A percentile compares a stretch with the other conserved stretches of the same genome.
Evolutionary conservation across 805 yeast genomes (phyloP).

Genomic region (Saturnispora silvae): DNA sequence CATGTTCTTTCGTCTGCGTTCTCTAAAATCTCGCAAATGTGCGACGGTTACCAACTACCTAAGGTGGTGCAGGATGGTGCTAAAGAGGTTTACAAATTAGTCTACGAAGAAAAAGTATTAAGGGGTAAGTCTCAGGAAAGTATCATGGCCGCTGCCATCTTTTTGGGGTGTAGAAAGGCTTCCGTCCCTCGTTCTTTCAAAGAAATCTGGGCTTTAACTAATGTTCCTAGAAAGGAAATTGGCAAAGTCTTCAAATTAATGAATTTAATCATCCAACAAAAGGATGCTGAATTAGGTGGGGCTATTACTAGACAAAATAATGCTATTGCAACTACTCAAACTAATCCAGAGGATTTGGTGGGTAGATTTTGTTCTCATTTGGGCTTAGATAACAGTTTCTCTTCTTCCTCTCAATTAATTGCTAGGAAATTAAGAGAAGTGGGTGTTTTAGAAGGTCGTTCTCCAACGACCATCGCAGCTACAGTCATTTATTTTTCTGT

Average conservation of each 20-base stretch:
- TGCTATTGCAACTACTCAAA: constrained; percentile 62
- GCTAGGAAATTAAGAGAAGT: constrained; percentile 83
- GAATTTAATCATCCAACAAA: constrained; percentile 43
- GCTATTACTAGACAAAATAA: constrained; percentile 37
- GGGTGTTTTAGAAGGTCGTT: constrained; percentile 91
- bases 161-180: constrained; percentile 90
- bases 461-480: constrained; percentile 96
- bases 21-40: constrained; percentile 85
- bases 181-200: constrained; percentile 89
- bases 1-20: constrained; percentile 82
- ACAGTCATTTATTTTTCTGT: constrained; percentile 94
- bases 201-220: constrained; percentile 91
- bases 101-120: constrained; percentile 74
- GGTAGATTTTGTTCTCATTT: constrained; percentile 93
- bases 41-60: constrained; percentile 93
- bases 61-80: constrained; percentile 96
- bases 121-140: constrained; percentile 89
- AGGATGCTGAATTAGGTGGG: constrained; percentile 37
- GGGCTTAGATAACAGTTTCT: constrained; percentile 74
- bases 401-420: constrained; percentile 87
- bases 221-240: constrained; percentile 88
- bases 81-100: constrained; percentile 87
- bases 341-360: constrained; percentile 87
- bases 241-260: constrained; percentile 84
- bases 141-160: constrained; percentile 93